Conservation (phyloP, 1,139 yeast species). For the Saccharomyces hybrid region DNA sequence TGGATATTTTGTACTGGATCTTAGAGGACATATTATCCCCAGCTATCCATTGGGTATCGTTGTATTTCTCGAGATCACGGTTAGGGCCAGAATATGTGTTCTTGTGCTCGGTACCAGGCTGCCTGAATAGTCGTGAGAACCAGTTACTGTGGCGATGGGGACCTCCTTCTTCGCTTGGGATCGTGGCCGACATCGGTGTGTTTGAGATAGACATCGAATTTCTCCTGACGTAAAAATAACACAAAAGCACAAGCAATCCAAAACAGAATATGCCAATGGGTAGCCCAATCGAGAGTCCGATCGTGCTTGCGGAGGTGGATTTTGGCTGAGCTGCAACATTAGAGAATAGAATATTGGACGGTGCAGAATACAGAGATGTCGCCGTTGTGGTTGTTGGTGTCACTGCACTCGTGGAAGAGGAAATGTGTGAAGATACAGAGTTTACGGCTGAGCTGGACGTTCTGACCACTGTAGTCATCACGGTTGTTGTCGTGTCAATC, state of each 20-base stretch:
- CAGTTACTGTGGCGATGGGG: not conserved
- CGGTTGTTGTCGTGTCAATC: not conserved
- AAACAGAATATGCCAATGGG: constrained; percentile 26
- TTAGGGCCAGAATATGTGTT: not conserved
- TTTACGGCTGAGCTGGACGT: not conserved
- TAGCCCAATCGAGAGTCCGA: constrained; percentile 21
- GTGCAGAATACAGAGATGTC: not conserved
- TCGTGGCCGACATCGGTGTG: constrained; percentile 7
- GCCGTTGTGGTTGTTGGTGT: not conserved
- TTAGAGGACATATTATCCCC: constrained; percentile 13
- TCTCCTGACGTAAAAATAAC: constrained; percentile 12
- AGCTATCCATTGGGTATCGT: constrained; percentile 10
- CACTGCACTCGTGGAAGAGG: not conserved
- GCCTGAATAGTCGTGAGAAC: not conserved
- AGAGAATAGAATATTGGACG: not conserved
- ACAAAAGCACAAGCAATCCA: constrained; percentile 15
- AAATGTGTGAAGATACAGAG: not conserved
- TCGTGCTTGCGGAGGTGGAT: not conserved
- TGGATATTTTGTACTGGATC: constrained; percentile 19
- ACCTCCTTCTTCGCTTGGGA: not conserved
- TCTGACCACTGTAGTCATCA: not conserved
- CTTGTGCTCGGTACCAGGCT: not conserved
- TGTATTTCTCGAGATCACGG: constrained; percentile 6
- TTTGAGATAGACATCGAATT: constrained; percentile 2
- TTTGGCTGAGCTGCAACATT: not conserved